These are phyloP conservation scores for Rhizopus arrhizus DNA, from an alignment of 371 early-diverging fungal genomes.

Conservation along the genomic window DNA sequence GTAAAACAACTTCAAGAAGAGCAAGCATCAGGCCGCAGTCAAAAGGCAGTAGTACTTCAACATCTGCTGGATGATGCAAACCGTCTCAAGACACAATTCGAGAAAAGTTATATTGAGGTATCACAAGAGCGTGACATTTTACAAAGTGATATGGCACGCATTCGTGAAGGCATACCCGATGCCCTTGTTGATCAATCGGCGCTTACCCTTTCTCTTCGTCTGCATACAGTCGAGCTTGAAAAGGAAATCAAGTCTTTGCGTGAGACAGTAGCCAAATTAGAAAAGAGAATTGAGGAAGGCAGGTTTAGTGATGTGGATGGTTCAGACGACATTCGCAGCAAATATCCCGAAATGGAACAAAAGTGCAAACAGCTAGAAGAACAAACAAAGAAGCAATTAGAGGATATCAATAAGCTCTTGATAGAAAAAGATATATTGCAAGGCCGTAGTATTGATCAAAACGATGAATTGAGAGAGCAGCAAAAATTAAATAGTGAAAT, in stretches of 20 bases:
- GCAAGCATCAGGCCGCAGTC: slow-evolving; percentile 50
- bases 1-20: slow-evolving; percentile 64
- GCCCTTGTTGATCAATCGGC: slow-evolving; percentile 40
- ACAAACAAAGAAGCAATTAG: slow-evolving; percentile 62
- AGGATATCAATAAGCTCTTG: slow-evolving; percentile 67
- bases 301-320: slow-evolving; percentile 42
- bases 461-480: slow-evolving; percentile 54
- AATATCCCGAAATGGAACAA: slow-evolving; percentile 33
- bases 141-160: slow-evolving; percentile 74
- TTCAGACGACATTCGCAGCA: slow-evolving; percentile 34
- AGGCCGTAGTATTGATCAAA: slow-evolving; percentile 56
- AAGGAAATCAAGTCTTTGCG: slow-evolving; percentile 46
- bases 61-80: slow-evolving; percentile 75
- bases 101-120: slow-evolving; percentile 72
- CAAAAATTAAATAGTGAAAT: slow-evolving; percentile 64
- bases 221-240: slow-evolving; percentile 50
- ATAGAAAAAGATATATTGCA: slow-evolving; percentile 68
- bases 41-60: slow-evolving; percentile 65
- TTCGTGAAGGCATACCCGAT: slow-evolving; percentile 55
- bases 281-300: slow-evolving; percentile 40
- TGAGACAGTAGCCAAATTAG: slow-evolving; percentile 32
- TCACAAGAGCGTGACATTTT: slow-evolving; percentile 70
- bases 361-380: slow-evolving; percentile 62
- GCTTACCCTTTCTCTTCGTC: slow-evolving; percentile 40
- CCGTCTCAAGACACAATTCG: slow-evolving; percentile 69